Conservation (phyloP, 2,329 filamentous ascomycete species). For the Pseudonectria buxi region DNA sequence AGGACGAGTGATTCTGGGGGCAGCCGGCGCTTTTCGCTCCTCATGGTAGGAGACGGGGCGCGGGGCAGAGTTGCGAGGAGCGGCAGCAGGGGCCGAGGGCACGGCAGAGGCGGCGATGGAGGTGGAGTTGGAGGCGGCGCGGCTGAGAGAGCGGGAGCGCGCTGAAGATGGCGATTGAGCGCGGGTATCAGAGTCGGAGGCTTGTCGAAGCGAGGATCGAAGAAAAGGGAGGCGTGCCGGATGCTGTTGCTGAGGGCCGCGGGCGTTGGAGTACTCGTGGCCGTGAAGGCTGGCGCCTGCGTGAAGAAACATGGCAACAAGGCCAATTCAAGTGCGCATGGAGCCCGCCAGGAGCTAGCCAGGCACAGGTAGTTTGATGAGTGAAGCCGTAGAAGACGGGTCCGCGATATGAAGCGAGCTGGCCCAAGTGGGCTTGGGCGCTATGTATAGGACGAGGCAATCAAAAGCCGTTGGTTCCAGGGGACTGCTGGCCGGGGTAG, state of each 20-base stretch:
- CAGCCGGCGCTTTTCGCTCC: slow-evolving; percentile 6
- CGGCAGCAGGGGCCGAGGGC: not conserved
- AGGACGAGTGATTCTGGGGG: slow-evolving; percentile 17
- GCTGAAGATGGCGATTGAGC: slow-evolving; percentile 1
- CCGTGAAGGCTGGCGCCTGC: slow-evolving; percentile 53
- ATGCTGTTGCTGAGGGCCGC: slow-evolving; percentile 26
- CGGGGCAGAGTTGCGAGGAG: slow-evolving; percentile 8
- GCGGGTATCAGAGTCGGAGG: slow-evolving; percentile 23
- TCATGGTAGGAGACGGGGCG: slow-evolving; percentile 22
- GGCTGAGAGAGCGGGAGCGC: slow-evolving; percentile 2
- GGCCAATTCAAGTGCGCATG: slow-evolving; percentile 4
- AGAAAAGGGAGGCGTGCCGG: slow-evolving; percentile 34
- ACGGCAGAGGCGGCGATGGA: not conserved
- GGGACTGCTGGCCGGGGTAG: too few relatives aligned
- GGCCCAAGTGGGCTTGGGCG: too few relatives aligned
- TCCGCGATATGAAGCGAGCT: too few relatives aligned
- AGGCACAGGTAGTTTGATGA: too few relatives aligned
- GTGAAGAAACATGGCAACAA: slow-evolving; percentile 49
- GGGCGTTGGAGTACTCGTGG: slow-evolving; percentile 47
- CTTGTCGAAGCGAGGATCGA: slow-evolving; percentile 34
- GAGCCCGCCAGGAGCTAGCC: slow-evolving; percentile 8
- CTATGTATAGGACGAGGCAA: too few relatives aligned
- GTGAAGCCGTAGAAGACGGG: too few relatives aligned
- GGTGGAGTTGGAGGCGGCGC: not conserved
- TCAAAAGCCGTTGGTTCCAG: too few relatives aligned